Percentiles rank a stretch among this genome's conserved stretches.
These are phyloP conservation scores for Leucoagaricus sp. DNA, from an alignment of 1,284 basidiomycete species.

Conservation along the genomic window DNA sequence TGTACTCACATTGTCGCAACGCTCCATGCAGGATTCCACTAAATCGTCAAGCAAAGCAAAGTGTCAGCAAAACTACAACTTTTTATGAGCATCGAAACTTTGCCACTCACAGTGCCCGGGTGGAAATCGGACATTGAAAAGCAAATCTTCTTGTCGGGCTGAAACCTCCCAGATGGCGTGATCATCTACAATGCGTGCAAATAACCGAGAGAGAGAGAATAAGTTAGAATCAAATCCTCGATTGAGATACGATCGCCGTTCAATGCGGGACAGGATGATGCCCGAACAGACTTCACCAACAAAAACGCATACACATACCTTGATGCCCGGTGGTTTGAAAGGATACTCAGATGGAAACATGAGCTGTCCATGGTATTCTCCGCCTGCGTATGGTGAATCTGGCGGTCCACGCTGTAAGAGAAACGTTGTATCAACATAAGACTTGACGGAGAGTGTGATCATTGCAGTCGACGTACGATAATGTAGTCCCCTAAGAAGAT, in stretches of 20 bases:
- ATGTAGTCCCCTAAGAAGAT: conserved; percentile 80
- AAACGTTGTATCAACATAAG: conserved; percentile 8
- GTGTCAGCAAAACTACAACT: neutral
- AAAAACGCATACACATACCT: too few relatives aligned
- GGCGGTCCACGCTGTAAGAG: conserved; percentile 82
- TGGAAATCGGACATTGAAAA: conserved; percentile 97
- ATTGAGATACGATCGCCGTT: neutral
- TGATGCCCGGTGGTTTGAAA: conserved; percentile 95
- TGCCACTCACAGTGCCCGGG: conserved; percentile 75
- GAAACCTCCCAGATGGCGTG: conserved; percentile 92
- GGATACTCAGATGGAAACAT: conserved; percentile 92
- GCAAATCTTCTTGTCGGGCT: conserved; percentile 93
- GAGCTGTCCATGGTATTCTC: conserved; percentile 91
- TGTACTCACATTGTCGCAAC: conserved; percentile 83
- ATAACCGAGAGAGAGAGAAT: neutral
- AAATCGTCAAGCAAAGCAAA: conserved; percentile 1
- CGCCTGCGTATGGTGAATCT: conserved; percentile 89
- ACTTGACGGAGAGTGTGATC: neutral
- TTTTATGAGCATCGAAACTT: too few relatives aligned
- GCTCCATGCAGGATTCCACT: conserved; percentile 95
- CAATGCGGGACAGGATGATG: neutral
- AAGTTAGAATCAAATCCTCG: neutral
- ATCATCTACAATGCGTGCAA: conserved; percentile 62
- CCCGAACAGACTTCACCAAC: too few relatives aligned
- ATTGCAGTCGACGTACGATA: conserved; percentile 55